Base-by-base conservation (phyloP, 1,284 basidiomycete genomes). In the Cutaneotrichosporon sp. region DNA sequence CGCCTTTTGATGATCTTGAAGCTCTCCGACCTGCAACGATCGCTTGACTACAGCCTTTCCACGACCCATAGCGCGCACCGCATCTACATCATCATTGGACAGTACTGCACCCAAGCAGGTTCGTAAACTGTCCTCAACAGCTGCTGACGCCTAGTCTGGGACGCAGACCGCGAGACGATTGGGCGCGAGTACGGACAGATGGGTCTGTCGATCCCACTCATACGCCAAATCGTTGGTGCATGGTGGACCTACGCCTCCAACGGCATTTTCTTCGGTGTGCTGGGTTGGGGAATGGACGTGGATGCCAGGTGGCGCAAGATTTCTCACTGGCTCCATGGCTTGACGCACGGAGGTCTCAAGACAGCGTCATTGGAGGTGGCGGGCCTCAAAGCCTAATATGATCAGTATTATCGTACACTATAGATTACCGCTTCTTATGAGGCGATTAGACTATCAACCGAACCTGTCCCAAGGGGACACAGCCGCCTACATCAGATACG, bases 11-110 rank as follows among this genome's bases (percentile, higher is more conserved):
- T 81, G 78, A 78, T 79, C 30, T 61, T 79, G 42, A 80, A 78
- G 52, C 65, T 79, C 26, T 76, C 76, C n/a, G 91, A 94, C 76
- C 78, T 94, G 70, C 90, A 90, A 46, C 84, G 90, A 86, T 77
- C 72, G 0, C 77, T 86, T 11, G 85, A 86, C 67, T 73, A 77
- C n/a, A 81, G 82, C 56, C 71, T 86, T 49, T 79, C 83, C 30
- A 86, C 85, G 0, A 86, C 85, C 0, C 85, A 85, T 69, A 82
- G 82, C 7, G 75, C 90, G 85, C 83, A 88, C 65, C 89, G 94
- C 13, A 87, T 97, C 73, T 99, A 97, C 79, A 79, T 98, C 47
- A 90, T 98, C 65, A 90, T 91, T 7, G 94, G 94, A 0, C 90
- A 92, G 72, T 97, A 92, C 79, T 98, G 96, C 78, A 86, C 89